These are phyloP conservation scores for Annona squamosa DNA, from an alignment of 164 flowering plant species.

Conservation along the genomic window DNA sequence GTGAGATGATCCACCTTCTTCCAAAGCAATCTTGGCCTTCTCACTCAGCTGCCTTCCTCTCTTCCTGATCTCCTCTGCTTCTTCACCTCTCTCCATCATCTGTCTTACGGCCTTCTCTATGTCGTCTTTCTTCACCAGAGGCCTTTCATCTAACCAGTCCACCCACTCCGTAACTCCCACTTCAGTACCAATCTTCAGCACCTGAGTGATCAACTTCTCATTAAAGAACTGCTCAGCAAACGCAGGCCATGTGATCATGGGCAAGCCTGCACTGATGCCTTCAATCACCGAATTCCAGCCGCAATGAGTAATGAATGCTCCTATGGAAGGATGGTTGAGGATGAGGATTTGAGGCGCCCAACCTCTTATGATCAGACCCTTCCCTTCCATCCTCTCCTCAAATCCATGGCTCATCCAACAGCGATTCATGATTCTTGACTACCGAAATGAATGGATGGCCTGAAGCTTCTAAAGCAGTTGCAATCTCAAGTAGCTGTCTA, in stretches of 20 bases:
- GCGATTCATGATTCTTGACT: constrained; percentile 28
- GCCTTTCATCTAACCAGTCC: neutral
- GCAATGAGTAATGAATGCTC: neutral
- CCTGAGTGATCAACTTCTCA: constrained; percentile 14
- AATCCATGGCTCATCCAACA: constrained; percentile 7
- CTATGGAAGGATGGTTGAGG: neutral
- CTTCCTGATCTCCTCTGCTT: constrained; percentile 17
- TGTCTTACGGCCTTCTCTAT: constrained; percentile 15
- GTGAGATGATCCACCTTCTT: constrained; percentile 29
- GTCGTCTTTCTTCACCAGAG: constrained; percentile 6
- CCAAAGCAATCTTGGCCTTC: constrained; percentile 19
- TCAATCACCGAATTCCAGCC: constrained; percentile 3
- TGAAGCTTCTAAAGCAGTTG: constrained; percentile 35
- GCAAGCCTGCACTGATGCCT: constrained; percentile 13
- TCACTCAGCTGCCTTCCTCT: constrained; percentile 16
- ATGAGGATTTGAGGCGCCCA: constrained; percentile 27
- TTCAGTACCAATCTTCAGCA: constrained; percentile 20
- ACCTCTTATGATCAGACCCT: constrained; percentile 20
- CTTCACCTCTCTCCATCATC: constrained; percentile 23
- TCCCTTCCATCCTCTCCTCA: constrained; percentile 16
- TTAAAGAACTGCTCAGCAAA: constrained; percentile 14
- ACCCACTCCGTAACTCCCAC: constrained; percentile 17
- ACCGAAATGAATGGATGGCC: constrained; percentile 52
- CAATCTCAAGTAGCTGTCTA: constrained; percentile 50
- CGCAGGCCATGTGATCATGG: constrained; percentile 17